A percentile compares a stretch with the other conserved stretches of the same genome.
These are phyloP conservation scores for Pharus latifolius DNA, from an alignment of 176 grass and related monocot species.

Conservation along the genomic window DNA sequence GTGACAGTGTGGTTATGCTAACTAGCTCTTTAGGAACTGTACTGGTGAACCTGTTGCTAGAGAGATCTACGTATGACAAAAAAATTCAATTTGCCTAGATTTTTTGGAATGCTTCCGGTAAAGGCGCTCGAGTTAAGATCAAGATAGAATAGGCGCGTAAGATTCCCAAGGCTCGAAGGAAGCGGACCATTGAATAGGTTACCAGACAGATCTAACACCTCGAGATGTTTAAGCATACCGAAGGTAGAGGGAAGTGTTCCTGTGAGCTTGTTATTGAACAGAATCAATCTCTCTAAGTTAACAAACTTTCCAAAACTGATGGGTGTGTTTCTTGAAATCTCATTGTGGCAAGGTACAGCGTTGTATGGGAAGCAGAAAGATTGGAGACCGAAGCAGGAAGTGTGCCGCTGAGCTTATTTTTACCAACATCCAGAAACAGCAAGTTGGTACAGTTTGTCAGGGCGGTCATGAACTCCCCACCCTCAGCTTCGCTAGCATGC, in stretches of 20 bases:
- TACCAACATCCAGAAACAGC: background rate
- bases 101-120: background rate
- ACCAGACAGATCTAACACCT: background rate
- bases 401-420: background rate
- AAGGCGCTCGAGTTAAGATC: background rate
- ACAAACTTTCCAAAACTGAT: constrained; percentile 8
- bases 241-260: constrained; percentile 18
- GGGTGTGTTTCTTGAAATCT: constrained; percentile 12
- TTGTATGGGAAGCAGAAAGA: background rate
- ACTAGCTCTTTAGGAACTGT: constrained; percentile 12
- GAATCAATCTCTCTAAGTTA: background rate
- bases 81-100: background rate
- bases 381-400: background rate
- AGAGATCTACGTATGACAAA: constrained; percentile 4
- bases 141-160: background rate
- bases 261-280: background rate
- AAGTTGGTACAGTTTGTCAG: constrained; percentile 5
- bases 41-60: constrained; percentile 8
- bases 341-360: background rate
- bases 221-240: background rate
- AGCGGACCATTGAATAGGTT: constrained; percentile 4
- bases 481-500: background rate
- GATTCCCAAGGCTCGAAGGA: constrained; percentile 2
- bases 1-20: constrained; percentile 13
- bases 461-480: background rate